phyloP scores from a whole-genome alignment of 305 asterid species.

The Coffea humblotiana region DNA sequence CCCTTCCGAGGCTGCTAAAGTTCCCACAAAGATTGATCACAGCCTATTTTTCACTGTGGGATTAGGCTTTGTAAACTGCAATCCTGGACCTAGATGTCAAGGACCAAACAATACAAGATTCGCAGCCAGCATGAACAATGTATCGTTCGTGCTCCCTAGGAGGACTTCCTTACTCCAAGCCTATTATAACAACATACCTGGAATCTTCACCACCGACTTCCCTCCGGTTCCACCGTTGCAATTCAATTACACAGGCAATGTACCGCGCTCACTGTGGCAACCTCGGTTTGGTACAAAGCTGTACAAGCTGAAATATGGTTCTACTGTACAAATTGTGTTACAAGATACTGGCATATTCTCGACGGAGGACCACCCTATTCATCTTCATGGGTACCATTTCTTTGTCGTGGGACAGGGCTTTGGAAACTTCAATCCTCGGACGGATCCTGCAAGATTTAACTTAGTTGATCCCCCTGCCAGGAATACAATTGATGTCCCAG shows the following conservation, averaged over 20 bases:
- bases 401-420: conserved; percentile 66
- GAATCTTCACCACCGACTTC: conserved; percentile 65
- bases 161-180: conserved; percentile 64
- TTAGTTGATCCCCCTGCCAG: conserved; percentile 73
- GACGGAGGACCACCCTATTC: conserved; percentile 71
- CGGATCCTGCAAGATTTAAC: conserved; percentile 59
- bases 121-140: conserved; percentile 69
- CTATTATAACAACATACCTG: conserved; percentile 55
- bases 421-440: conserved; percentile 67
- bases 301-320: conserved; percentile 49
- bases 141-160: conserved; percentile 61
- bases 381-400: conserved; percentile 79
- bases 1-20: conserved; percentile 32
- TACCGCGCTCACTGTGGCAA: conserved; percentile 66
- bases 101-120: conserved; percentile 74
- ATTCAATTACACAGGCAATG: conserved; percentile 66
- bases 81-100: conserved; percentile 62
- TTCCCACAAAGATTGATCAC: conserved; percentile 64
- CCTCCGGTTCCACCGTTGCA: conserved; percentile 53
- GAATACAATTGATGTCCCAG: conserved; percentile 77
- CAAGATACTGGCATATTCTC: conserved; percentile 68
- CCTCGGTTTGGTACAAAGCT: conserved; percentile 51
- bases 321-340: conserved; percentile 59
- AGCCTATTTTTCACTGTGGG: conserved; percentile 63
- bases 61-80: conserved; percentile 60